Evolutionary conservation across 768 basidiomycete species (phyloP), one percentile per base, ranked within the genome.

Genomic region (Termitomyces sp.): DNA sequence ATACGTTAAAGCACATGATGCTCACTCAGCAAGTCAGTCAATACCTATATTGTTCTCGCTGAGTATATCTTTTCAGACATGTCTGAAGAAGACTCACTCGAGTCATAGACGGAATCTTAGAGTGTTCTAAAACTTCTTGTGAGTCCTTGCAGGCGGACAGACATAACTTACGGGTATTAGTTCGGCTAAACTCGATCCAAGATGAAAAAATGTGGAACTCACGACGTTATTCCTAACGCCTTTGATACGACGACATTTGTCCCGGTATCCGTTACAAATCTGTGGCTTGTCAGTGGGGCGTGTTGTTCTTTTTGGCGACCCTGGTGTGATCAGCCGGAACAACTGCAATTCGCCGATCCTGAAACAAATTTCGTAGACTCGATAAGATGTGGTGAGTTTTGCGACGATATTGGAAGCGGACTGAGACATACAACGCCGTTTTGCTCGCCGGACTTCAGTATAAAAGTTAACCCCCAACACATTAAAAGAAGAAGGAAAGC

Each of bases 141-240:
- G 40, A 44, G 47, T 59, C 58, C 28, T 55, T 59, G n/a, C 58
- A 59, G 0, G 58, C 58, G 1, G 58, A 59, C 1, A 59, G 26
- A 7, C 53, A 59, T 8, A 55, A 18, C 58, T 55, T 11, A 2
- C 2, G 8, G 13, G 26, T n/a, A 28, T n/a, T 4, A 20, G 3
- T n/a, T 32, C 10, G 14, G n/a, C 45, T 3, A 1, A 35, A 20
- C 11, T 8, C 5, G n/a, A 20, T 18, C 6, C 6, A 33, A 9
- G 14, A 51, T 5, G 6, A 44, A 20, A 8, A 43, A 13, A 7
- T 33, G 22, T 26, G 10, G 16, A 32, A 44, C 56, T 51, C 45
- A 57, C 56, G 3, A 57, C 8, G 26, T 57, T 57, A 38, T 51
- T 51, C 22, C 18, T 51, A 16, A 36, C 18, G 8, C 24, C 50